Base-by-base conservation (phyloP, 257 asterid genomes). In the Rubia yunnanensis region DNA sequence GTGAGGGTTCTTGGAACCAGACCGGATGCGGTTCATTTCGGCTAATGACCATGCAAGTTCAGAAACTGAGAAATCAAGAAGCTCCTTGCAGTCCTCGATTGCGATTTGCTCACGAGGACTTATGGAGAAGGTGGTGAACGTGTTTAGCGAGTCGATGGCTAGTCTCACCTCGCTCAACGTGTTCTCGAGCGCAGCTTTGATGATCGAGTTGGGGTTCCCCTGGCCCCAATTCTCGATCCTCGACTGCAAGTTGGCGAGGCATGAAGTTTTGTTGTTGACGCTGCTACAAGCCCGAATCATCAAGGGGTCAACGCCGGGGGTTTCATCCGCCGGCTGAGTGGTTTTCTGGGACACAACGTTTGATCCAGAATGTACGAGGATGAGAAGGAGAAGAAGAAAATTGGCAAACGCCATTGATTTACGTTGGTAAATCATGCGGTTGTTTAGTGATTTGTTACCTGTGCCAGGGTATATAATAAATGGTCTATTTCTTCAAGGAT, bases 51-150 rank as follows among this genome's bases (percentile, higher is more conserved):
- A 92, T 8, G 88, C 90, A 0, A 92, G 80, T 65, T 92, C 99
- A 1, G 97, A 79, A 4, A 86, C 92, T 0, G 99, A 87, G 75
- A 92, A 86, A 66, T 89, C 99, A 10, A 92, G 88, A 15, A 92
- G 95, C 56, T 92, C 99, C 66, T 83, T 84, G 85, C 99, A 92
- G 57, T 92, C 99, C 23, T 83, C 91, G 0, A 92, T 83, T 48
- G 99, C 99, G 0, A 83, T 69, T 61, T 87, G 95, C 68, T 92
- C 97, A 0, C 97, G 88, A 39, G 79, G 63, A 67, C 77, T 84
- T 27, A 83, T 64, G 4, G 99, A 92, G 14, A 89, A 68, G 44
- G 95, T 77, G 84, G 67, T 83, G 90, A 92, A 86, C 59, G 67
- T 83, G 7, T 89, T 27, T 67, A 89, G 72, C 14, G 72, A 56